phyloP scores from a whole-genome alignment of 164 flowering plant species.

The Annona cherimola region DNA sequence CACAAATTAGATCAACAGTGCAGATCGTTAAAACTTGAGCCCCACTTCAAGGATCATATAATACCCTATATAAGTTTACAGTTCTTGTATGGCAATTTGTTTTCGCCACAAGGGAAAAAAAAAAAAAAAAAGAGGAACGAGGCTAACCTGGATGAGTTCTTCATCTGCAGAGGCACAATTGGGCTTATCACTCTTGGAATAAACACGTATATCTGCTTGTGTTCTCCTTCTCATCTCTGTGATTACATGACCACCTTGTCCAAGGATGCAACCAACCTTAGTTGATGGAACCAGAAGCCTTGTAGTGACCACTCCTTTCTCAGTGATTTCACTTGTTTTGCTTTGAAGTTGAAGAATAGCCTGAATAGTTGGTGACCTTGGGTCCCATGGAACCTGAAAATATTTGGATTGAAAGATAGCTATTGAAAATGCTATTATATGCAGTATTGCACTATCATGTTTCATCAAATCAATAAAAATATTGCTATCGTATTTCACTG shows the following conservation, averaged over 20 bases:
- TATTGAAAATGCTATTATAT: too few relatives aligned
- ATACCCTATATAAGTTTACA: not conserved
- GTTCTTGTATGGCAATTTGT: not conserved
- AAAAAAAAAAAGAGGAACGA: not conserved
- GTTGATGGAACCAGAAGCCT: constrained; percentile 66
- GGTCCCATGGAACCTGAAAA: constrained; percentile 50
- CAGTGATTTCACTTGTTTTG: constrained; percentile 46
- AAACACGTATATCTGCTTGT: constrained; percentile 63
- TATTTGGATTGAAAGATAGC: constrained; percentile 6
- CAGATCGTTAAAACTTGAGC: not conserved
- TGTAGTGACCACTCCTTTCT: constrained; percentile 41
- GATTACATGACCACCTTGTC: constrained; percentile 69
- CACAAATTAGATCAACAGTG: not conserved
- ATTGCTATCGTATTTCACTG: too few relatives aligned
- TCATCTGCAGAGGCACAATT: constrained; percentile 62
- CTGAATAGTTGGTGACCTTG: constrained; percentile 66
- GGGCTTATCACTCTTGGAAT: constrained; percentile 57
- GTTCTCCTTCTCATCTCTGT: constrained; percentile 73
- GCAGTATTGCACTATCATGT: too few relatives aligned
- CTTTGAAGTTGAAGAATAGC: constrained; percentile 65
- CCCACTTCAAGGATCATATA: not conserved
- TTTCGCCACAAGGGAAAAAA: not conserved
- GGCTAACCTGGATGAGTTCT: constrained; percentile 67
- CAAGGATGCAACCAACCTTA: constrained; percentile 74
- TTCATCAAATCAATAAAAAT: too few relatives aligned